Evolutionary conservation across 31 red algal genomes (phyloP), one percentile per base, ranked within the genome.

Genomic region (Pterothamnion heteromorphum): DNA sequence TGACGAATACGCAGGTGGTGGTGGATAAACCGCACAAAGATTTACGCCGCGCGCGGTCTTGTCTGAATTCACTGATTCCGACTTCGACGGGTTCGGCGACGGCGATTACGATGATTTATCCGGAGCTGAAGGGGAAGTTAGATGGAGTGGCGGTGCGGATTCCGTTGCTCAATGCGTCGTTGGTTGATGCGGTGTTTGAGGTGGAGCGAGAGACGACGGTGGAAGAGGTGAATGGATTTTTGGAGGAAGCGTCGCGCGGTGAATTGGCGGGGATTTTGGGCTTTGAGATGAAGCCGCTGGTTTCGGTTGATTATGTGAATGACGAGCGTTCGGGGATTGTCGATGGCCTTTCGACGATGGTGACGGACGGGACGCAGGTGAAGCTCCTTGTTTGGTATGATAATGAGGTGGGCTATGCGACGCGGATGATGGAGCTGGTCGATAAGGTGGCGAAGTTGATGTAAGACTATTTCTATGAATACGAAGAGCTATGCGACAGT

Each of bases 311-410:
- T 90, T 95, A 92, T 92, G 88, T 92, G 28, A 93, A 93, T 27
- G 95, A 90, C 58, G 93, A 93, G 72, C 92, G 97, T 57, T 97
- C 96, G 32, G 94, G 95, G 44, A 96, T 97, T 44, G 93, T 97
- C 74, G 98, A 99, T 83, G 94, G 95, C 0, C 94, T 95, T 3
- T 92, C 96, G 23, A 97, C 98, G 26, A 99, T 96, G 94, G 98
- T 99, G 34, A 94, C 96, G 93, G 96, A 95, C 86, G 98, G 97
- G 91, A 92, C 94, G 43, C 91, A 97, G 94, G 44, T 97, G 74
- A 99, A 97, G 93, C 94, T 99, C 58, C 94, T 97, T 30, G 96
- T 95, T 21, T 99, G 98, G 98, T 99, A 99, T 91, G 98, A 99
- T 57, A 99, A 99, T 91, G 98, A 99, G 80, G 97, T 94, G 94